These are phyloP conservation scores for Streptanthus diversifolius DNA, from an alignment of 345 rosid species.

Conservation along the genomic window DNA sequence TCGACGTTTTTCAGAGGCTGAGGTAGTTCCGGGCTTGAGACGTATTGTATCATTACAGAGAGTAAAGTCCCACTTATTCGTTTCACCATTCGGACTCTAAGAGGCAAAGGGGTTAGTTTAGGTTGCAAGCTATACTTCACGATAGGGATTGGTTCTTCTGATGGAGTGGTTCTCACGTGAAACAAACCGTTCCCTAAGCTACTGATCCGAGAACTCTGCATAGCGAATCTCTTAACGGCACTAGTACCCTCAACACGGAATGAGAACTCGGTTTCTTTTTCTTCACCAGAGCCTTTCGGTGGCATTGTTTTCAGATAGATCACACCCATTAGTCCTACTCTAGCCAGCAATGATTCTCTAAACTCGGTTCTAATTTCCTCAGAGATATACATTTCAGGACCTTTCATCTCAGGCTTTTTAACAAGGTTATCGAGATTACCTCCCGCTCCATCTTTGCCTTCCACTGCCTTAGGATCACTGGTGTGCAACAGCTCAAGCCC, in stretches of 20 bases:
- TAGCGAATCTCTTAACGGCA: conserved; percentile 68
- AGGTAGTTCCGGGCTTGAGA: conserved; percentile 70
- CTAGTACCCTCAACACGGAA: conserved; percentile 73
- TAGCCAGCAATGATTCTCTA: conserved; percentile 87
- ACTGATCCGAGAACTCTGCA: conserved; percentile 69
- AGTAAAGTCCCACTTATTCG: conserved; percentile 88
- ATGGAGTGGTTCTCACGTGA: conserved; percentile 84
- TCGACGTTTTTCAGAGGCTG: conserved; percentile 67
- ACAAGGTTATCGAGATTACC: conserved; percentile 78
- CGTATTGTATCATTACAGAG: conserved; percentile 97
- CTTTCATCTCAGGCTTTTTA: conserved; percentile 82
- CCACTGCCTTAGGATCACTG: conserved; percentile 46
- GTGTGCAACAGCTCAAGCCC: conserved; percentile 96
- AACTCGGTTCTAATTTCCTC: conserved; percentile 93
- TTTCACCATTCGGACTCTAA: conserved; percentile 78
- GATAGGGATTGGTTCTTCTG: conserved; percentile 87
- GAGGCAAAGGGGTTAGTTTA: conserved; percentile 76
- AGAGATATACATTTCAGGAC: conserved; percentile 85
- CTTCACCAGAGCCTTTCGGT: conserved; percentile 65
- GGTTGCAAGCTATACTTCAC: conserved; percentile 88
- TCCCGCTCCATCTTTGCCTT: conserved; percentile 38
- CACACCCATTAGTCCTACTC: conserved; percentile 91
- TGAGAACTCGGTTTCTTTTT: conserved; percentile 88
- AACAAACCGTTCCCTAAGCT: conserved; percentile 88
- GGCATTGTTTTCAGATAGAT: conserved; percentile 85